Evolutionary conservation across 768 basidiomycete species (phyloP), one percentile per base, ranked within the genome.

Genomic region (Paxillus ammoniavirescens): DNA sequence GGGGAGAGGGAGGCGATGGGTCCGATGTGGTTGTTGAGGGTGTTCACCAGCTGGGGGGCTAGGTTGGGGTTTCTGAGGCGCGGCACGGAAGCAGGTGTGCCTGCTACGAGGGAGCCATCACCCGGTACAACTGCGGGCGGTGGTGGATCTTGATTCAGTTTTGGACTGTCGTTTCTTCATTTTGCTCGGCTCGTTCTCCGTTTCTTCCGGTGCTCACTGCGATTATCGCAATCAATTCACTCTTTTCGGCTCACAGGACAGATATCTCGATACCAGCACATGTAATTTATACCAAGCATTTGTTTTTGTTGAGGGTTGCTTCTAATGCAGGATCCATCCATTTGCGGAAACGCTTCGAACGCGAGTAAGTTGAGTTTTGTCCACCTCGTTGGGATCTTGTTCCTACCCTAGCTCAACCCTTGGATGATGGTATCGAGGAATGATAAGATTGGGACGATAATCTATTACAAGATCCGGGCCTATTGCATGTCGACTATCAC

Each of bases 21-120:
- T 50, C 87, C 88, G 36, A 83, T 89, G 77, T 91, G 89, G 89
- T 65, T 90, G 50, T 70, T 91, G 61, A 75, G 78, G 62, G 82
- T 90, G 70, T 87, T 91, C 67, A 89, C 84, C 43, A 86, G 84
- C 54, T 90, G 87, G 87, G 86, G 83, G 7, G 80, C 81, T 38
- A 78, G 77, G 57, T 82, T 87, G 82, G 79, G 80, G 48, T 76
- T 78, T 53, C 52, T 65, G 18, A 65, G 59, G 30, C 47, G 60
- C 9, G 62, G 57, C 41, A 47, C 57, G 41, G 67, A 60, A 15
- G 50, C 59, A n/a, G 56, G 60, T 13, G 57, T 56, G 47, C 51
- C 60, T 41, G 47, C 30, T 48, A 59, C 57, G 43, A 59, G 60
- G 45, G 60, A 49, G 23, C 54, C 56, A 15, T 59, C 65, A 33